Evolutionary conservation across 495 filamentous ascomycete species (phyloP), one percentile per base, ranked within the genome.

Genomic region (Tuber melanosporum): DNA sequence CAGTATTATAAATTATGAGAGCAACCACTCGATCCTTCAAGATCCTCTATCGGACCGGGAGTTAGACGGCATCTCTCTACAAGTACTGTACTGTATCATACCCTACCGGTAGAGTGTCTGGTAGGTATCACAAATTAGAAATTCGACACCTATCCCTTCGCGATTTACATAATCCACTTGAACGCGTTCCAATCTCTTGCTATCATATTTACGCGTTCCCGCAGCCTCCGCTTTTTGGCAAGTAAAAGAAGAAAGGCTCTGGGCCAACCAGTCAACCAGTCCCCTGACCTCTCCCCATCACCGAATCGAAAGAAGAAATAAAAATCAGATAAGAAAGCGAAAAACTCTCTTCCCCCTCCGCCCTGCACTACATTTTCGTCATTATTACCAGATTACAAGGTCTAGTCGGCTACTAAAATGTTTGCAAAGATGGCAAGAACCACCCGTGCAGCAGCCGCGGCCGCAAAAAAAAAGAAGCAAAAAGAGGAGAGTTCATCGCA

Each of bases 381-480:
- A 19, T 26, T 10, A 32, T 32, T 32, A 17, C 26, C 22, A 14
- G 5, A 62, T 14, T 32, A 4, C 9, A 14, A n/a, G n/a, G 22
- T n/a, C n/a, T 3, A 62, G 52, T 62, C 52, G 9, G 52, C 52
- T 62, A 32, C 52, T 3, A 47, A 57, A 57, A 72, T 72, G 42
- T 44, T 72, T 72, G 71, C 42, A 42, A 19, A 12, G 36, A 74
- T 74, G 47, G 73, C n/a, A 15, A 42, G 52, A 74, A 62, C 22
- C n/a, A 41, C 47, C 5, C 62, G 41, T 41, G 36, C 46, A 32
- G 47, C 57, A 66, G 57, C 57, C 57, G 57, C 26, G 12, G 57
- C 57, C 26, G 57, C 57, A 5, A 66, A 66, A 32, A 66, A 36
- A 36, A 66, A 66, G 57, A 66, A 66, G 14, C 26, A 66, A 66